A percentile compares a stretch with the other conserved stretches of the same genome.
Conservation (phyloP, 2,329 filamentous ascomycete genomes). For the Beauveria sp. region DNA sequence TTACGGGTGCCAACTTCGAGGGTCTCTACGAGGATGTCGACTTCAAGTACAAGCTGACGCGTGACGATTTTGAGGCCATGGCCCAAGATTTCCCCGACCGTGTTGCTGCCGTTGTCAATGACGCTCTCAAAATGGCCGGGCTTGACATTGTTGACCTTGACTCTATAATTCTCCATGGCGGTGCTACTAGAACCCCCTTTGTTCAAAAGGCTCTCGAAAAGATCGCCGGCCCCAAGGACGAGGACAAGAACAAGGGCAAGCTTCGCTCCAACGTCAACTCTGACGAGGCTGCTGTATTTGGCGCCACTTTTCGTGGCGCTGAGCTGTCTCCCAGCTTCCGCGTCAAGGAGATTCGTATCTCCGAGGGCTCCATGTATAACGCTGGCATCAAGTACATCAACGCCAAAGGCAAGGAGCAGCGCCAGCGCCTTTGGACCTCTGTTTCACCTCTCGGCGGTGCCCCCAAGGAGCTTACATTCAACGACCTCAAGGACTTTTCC, state of each 20-base stretch:
- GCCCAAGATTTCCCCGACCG: constrained; percentile 60
- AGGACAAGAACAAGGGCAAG: constrained; percentile 48
- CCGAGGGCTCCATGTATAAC: constrained; percentile 68
- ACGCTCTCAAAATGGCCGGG: constrained; percentile 66
- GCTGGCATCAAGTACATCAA: constrained; percentile 68
- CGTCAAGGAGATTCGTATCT: constrained; percentile 88
- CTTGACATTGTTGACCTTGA: constrained; percentile 70
- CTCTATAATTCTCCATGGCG: constrained; percentile 89
- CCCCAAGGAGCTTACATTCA: constrained; percentile 77
- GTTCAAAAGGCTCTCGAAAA: constrained; percentile 84
- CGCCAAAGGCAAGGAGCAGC: constrained; percentile 60
- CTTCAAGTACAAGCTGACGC: constrained; percentile 83
- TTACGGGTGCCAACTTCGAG: constrained; percentile 76
- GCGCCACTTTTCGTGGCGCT: constrained; percentile 89
- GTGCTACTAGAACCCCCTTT: constrained; percentile 83
- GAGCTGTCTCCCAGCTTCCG: constrained; percentile 90
- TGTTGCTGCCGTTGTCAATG: constrained; percentile 60
- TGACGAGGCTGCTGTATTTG: constrained; percentile 93
- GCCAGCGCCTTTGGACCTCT: constrained; percentile 77
- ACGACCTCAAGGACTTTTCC: constrained; percentile 73
- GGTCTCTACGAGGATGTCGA: constrained; percentile 86
- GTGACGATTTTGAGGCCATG: constrained; percentile 74
- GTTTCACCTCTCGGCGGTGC: constrained; percentile 66
- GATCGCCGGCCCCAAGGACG: constrained; percentile 55
- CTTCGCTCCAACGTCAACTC: constrained; percentile 92